Conservation (phyloP, 2,329 filamentous ascomycete genomes). For the Fusarium sp. region DNA sequence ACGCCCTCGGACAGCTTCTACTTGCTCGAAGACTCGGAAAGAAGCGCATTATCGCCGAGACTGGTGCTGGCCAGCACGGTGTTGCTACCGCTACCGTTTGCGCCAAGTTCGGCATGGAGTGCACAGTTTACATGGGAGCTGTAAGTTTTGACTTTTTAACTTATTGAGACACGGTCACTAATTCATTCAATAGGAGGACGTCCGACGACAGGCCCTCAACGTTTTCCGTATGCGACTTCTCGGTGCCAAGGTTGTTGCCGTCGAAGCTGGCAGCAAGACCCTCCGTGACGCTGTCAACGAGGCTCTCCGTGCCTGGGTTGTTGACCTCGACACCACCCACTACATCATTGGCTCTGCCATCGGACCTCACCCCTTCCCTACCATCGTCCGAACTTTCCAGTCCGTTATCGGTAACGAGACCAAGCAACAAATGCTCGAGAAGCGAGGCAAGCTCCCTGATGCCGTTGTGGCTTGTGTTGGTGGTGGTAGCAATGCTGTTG, state of each 20-base stretch:
- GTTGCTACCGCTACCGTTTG: conserved; percentile 97
- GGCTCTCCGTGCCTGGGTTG: conserved; percentile 93
- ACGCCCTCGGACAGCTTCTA: conserved; percentile 92
- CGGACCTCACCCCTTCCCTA: conserved; percentile 96
- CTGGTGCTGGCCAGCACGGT: conserved; percentile 96
- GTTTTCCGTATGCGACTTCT: conserved; percentile 98
- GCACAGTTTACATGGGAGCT: conserved; percentile 97
- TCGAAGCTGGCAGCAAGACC: conserved; percentile 88
- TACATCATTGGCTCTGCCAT: conserved; percentile 99
- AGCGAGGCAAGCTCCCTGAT: conserved; percentile 89
- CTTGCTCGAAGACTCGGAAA: conserved; percentile 89
- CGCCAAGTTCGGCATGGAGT: conserved; percentile 98
- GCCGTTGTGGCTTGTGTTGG: conserved; percentile 97
- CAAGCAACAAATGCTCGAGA: conserved; percentile 87
- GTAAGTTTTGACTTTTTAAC: conserved; percentile 49
- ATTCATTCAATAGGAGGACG: conserved; percentile 74
- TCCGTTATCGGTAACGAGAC: conserved; percentile 96
- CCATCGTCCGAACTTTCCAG: conserved; percentile 97
- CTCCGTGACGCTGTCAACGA: conserved; percentile 94
- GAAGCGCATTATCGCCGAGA: conserved; percentile 97
- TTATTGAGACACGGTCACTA: conserved; percentile 22
- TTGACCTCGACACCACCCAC: conserved; percentile 91
- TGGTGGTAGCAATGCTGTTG: conserved; percentile 92
- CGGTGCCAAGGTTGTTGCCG: conserved; percentile 90
- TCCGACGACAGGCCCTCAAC: conserved; percentile 94